These are phyloP conservation scores for Peribolospora baueri DNA, from an alignment of 768 basidiomycete species.

Conservation along the genomic window DNA sequence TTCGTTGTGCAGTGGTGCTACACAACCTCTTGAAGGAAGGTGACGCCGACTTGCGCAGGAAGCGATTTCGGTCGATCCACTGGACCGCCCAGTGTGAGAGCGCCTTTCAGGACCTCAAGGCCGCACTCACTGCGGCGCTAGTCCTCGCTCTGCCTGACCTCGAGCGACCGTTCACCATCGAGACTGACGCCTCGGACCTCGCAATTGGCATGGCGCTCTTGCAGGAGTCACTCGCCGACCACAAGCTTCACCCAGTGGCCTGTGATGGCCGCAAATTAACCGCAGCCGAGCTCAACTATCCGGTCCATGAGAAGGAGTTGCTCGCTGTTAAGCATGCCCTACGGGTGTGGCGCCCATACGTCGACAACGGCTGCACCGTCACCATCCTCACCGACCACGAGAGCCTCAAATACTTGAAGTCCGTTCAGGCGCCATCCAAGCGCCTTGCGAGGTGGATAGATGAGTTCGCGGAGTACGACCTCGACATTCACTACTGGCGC, in stretches of 20 bases:
- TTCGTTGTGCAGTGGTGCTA: too few relatives aligned
- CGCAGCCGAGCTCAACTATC: slow-evolving; percentile 26
- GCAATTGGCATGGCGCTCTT: slow-evolving; percentile 17
- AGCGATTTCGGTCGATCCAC: not conserved
- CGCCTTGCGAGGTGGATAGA: too few relatives aligned
- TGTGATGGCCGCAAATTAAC: slow-evolving; percentile 16
- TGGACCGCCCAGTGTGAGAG: not conserved
- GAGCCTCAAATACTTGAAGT: too few relatives aligned
- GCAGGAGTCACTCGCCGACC: slow-evolving; percentile 13
- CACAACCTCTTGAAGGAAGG: slow-evolving; percentile 10
- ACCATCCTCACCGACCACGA: too few relatives aligned
- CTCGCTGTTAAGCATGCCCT: too few relatives aligned
- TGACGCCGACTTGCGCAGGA: too few relatives aligned
- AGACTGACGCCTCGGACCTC: slow-evolving; percentile 16
- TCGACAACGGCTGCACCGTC: too few relatives aligned
- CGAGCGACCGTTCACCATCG: slow-evolving; percentile 8
- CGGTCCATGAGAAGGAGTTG: too few relatives aligned
- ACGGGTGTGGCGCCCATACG: too few relatives aligned
- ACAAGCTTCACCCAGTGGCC: slow-evolving; percentile 16
- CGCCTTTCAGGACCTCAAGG: slow-evolving; percentile 7
- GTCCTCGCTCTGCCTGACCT: not conserved
- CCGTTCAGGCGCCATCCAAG: too few relatives aligned
- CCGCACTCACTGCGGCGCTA: slow-evolving; percentile 2
- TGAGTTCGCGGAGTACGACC: too few relatives aligned
- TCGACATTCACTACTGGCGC: too few relatives aligned